phyloP scores from a whole-genome alignment of 306 rosid genomes.

The Medicago truncatula region DNA sequence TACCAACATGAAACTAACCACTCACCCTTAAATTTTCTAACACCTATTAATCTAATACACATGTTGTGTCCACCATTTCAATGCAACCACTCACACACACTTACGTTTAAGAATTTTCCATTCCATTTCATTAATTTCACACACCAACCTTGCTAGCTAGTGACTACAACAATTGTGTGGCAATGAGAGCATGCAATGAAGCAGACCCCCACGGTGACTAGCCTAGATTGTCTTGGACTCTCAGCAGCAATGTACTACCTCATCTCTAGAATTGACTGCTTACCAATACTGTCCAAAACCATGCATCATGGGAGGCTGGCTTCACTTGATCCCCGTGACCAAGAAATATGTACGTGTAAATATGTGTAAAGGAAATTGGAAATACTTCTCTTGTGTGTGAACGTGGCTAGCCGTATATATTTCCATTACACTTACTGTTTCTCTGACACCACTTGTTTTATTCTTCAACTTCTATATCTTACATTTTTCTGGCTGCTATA shows the following conservation, averaged over 20 bases:
- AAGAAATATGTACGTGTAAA: too few species aligned
- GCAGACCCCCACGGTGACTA: constrained; percentile 18
- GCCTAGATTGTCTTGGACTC: not conserved
- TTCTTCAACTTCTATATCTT: not conserved
- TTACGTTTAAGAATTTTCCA: constrained; percentile 24
- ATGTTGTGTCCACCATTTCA: not conserved
- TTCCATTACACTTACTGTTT: too few species aligned
- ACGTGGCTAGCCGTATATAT: too few species aligned
- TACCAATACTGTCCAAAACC: constrained; percentile 4
- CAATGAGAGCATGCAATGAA: not conserved
- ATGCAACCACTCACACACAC: not conserved
- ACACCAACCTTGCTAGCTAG: not conserved
- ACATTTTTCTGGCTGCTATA: not conserved
- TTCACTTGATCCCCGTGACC: not conserved
- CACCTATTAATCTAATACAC: not conserved
- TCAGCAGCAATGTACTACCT: not conserved
- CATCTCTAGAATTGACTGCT: constrained; percentile 23
- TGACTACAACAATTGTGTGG: constrained; percentile 23
- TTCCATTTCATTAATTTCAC: constrained; percentile 33
- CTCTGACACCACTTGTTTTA: constrained; percentile 8
- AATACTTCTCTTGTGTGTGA: too few species aligned
- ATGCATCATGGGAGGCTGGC: not conserved
- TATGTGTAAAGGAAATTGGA: too few species aligned
- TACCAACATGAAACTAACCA: too few species aligned
- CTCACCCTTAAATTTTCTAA: not conserved